These are phyloP conservation scores for Vitis hybrid DNA, from an alignment of 177 flowering plant genomes.

Conservation along the genomic window DNA sequence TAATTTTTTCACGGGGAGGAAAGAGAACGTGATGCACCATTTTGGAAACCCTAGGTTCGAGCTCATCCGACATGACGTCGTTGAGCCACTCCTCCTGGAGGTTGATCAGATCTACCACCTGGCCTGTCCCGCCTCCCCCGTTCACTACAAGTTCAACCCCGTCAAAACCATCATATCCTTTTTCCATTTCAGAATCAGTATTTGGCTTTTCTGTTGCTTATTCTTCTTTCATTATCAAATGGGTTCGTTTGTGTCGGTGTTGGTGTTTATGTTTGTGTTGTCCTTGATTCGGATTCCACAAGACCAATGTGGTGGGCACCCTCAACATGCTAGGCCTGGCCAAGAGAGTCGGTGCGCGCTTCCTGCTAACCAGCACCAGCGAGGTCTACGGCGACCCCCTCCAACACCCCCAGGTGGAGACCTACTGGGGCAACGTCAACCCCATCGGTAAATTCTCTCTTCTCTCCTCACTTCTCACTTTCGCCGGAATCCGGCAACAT, in stretches of 20 bases:
- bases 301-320: slow-evolving; percentile 99
- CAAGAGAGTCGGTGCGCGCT: slow-evolving; percentile 93
- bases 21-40: slow-evolving; percentile 92
- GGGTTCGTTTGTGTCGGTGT: background rate
- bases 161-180: slow-evolving; percentile 99
- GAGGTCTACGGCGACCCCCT: slow-evolving; percentile 99
- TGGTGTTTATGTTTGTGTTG: slow-evolving; percentile 21
- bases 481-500: background rate
- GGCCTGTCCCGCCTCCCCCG: slow-evolving; percentile 98
- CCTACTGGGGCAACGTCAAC: slow-evolving; percentile 99
- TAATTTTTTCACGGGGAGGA: slow-evolving; percentile 93
- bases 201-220: background rate
- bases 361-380: slow-evolving; percentile 93
- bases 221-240: background rate
- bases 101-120: slow-evolving; percentile 99
- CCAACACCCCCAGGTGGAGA: slow-evolving; percentile 93
- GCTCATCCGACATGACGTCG: slow-evolving; percentile 93
- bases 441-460: slow-evolving; percentile 70
- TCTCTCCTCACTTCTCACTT: background rate
- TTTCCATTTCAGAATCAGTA: background rate
- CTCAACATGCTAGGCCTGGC: slow-evolving; percentile 98
- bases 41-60: slow-evolving; percentile 91
- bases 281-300: slow-evolving; percentile 37
- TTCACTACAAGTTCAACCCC: slow-evolving; percentile 95
- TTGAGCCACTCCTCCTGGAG: slow-evolving; percentile 82